Evolutionary conservation across 306 rosid genomes (phyloP), one percentile per base, ranked within the genome.

Genomic region (Sophora flavescens): DNA sequence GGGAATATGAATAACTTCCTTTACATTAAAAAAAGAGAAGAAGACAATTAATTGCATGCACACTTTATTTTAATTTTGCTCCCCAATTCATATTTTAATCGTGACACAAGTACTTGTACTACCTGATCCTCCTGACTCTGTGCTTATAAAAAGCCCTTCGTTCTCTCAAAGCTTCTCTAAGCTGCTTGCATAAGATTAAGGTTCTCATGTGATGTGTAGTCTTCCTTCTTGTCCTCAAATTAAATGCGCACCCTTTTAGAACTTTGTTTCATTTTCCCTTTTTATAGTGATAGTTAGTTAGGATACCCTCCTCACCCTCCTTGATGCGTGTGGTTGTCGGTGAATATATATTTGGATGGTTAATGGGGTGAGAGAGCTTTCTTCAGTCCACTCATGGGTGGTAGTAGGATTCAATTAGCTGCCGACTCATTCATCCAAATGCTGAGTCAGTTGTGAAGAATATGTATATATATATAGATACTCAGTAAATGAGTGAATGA

Each of bases 341-440:
- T 45, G 76, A 59, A 75, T 22, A 38, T 36, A 6, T 36, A 4
- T 3, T n/a, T 50, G n/a, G 15, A 53, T 52, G 60, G 6, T 26
- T 6, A 8, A 7, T 8, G 22, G 17, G 75, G 42, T 15, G 70
- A 41, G 8, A 84, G 98, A 93, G 98, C 98, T 91, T 87, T 86
- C 93, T 90, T 93, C 84, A n/a, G 97, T 91, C 96, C 98, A 93
- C 80, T 86, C 87, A 90, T 76, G 85, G 93, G 91, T 12, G 80
- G 35, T 41, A 8, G 4, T 78, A 75, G 68, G 93, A 73, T 89
- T 93, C 53, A 91, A 88, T 84, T 88, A 87, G 93, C 98, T 93
- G 96, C 97, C 74, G 98, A 91, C 86, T 93, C 98, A 93, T 93
- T 91, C 94, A 91, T 91, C 87, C 98, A 93, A 88, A 90, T 91